Conservation (phyloP, 1,139 yeast species). For the Wickerhamiella infanticola region DNA sequence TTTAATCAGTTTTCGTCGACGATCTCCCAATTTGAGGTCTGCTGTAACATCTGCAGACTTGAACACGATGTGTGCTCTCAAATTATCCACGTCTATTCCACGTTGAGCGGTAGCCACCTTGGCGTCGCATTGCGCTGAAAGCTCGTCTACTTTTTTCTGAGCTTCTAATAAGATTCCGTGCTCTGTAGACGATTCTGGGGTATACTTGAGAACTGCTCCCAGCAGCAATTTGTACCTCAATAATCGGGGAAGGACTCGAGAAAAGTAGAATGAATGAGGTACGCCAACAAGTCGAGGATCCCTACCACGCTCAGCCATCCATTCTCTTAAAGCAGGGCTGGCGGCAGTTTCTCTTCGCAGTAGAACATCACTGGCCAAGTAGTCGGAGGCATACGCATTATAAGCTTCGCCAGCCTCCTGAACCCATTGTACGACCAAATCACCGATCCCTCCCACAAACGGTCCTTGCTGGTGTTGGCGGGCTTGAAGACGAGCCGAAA, state of each 20-base stretch:
- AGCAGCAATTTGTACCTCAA: slow-evolving; percentile 58
- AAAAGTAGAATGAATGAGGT: slow-evolving; percentile 47
- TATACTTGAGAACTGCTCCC: slow-evolving; percentile 38
- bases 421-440: slow-evolving; percentile 53
- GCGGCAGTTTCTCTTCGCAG: slow-evolving; percentile 27
- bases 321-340: slow-evolving; percentile 34
- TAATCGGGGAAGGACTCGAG: slow-evolving; percentile 62
- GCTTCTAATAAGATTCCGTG: slow-evolving; percentile 40
- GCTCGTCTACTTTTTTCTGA: slow-evolving; percentile 31
- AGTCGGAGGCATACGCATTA: slow-evolving; percentile 38
- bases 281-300: slow-evolving; percentile 35
- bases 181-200: slow-evolving; percentile 41
- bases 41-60: slow-evolving; percentile 24
- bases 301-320: slow-evolving; percentile 33
- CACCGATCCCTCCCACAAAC: slow-evolving; percentile 49
- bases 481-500: slow-evolving; percentile 41
- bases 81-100: slow-evolving; percentile 27
- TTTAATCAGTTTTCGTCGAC: slow-evolving; percentile 40
- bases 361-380: slow-evolving; percentile 23
- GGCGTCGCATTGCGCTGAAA: slow-evolving; percentile 36
- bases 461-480: slow-evolving; percentile 46
- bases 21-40: slow-evolving; percentile 39
- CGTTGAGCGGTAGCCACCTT: slow-evolving; percentile 27
- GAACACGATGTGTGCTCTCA: slow-evolving; percentile 24
- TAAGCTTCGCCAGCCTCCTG: slow-evolving; percentile 40